Percentiles rank a stretch among this genome's conserved stretches.
These are phyloP conservation scores for Diaporthe ilicicola DNA, from an alignment of 2,329 filamentous ascomycete genomes.

Conservation along the genomic window DNA sequence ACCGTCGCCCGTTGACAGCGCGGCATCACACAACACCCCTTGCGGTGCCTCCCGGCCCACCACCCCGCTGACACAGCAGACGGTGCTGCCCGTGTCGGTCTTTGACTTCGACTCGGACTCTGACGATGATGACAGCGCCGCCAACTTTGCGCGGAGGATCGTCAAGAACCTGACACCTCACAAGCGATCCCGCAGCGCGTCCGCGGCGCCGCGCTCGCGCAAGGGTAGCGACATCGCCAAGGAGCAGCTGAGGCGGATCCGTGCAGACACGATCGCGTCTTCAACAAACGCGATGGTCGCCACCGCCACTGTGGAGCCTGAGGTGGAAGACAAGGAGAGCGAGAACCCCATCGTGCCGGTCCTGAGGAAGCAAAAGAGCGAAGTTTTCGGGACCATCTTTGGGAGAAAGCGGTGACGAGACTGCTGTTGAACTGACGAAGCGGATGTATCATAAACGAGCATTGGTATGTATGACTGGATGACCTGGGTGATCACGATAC, in stretches of 20 bases:
- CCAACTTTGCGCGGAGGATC: constrained; percentile 47
- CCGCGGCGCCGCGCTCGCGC: constrained; percentile 41
- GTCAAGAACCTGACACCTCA: constrained; percentile 51
- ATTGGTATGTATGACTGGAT: constrained; percentile 27
- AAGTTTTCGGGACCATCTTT: constrained; percentile 28
- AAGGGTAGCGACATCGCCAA: constrained; percentile 29
- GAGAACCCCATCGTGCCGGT: background rate
- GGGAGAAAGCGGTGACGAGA: constrained; percentile 9
- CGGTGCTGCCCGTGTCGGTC: constrained; percentile 50
- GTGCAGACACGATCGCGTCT: constrained; percentile 23
- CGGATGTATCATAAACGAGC: background rate
- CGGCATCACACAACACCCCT: background rate
- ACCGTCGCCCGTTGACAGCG: background rate
- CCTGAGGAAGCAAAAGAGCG: constrained; percentile 25
- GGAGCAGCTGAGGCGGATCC: constrained; percentile 26
- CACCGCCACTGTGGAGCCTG: background rate
- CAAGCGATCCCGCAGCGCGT: constrained; percentile 43
- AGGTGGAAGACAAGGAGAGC: background rate
- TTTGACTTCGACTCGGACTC: constrained; percentile 59
- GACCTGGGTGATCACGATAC: background rate
- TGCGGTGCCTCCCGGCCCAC: background rate
- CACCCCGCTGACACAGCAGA: constrained; percentile 33
- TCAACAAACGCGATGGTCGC: background rate
- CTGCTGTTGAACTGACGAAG: background rate
- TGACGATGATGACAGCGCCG: constrained; percentile 44